Evolutionary conservation across 805 yeast species (phyloP).

Genomic region (Candida dendrica): DNA sequence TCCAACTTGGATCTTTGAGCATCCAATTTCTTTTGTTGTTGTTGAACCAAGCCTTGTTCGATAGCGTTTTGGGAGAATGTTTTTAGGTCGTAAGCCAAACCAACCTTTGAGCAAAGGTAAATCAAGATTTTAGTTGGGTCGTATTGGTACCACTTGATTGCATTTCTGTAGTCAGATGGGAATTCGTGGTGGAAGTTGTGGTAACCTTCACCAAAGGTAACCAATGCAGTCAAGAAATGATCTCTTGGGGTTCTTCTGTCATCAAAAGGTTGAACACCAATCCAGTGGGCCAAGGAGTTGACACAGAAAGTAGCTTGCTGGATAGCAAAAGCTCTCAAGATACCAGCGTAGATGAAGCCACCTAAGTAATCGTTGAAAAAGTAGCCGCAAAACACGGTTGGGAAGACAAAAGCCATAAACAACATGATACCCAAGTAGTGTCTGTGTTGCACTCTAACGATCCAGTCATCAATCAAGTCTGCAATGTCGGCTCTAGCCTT

Average conservation of each 20-base stretch:
- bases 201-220: constrained; percentile 85
- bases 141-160: constrained; percentile 80
- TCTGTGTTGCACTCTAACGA: constrained; percentile 1
- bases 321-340: constrained; percentile 58
- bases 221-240: constrained; percentile 71
- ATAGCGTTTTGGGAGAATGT: constrained; percentile 66
- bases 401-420: constrained; percentile 52
- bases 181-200: constrained; percentile 89
- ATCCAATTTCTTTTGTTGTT: constrained; percentile 74
- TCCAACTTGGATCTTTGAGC: constrained; percentile 51
- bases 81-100: constrained; percentile 58
- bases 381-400: constrained; percentile 49
- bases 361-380: constrained; percentile 58
- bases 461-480: constrained; percentile 58
- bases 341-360: constrained; percentile 72
- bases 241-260: constrained; percentile 85
- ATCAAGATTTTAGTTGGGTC: constrained; percentile 60
- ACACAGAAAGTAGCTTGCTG: constrained; percentile 87
- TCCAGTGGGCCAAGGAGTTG: constrained; percentile 81
- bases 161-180: constrained; percentile 85
- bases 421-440: constrained; percentile 52
- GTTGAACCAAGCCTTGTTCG: constrained; percentile 76
- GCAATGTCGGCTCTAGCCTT: constrained; percentile 67
- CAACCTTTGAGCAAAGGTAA: constrained; percentile 52
- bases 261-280: constrained; percentile 81